Conservation (phyloP, 2,329 filamentous ascomycete species). For the Penicillium sp. region DNA sequence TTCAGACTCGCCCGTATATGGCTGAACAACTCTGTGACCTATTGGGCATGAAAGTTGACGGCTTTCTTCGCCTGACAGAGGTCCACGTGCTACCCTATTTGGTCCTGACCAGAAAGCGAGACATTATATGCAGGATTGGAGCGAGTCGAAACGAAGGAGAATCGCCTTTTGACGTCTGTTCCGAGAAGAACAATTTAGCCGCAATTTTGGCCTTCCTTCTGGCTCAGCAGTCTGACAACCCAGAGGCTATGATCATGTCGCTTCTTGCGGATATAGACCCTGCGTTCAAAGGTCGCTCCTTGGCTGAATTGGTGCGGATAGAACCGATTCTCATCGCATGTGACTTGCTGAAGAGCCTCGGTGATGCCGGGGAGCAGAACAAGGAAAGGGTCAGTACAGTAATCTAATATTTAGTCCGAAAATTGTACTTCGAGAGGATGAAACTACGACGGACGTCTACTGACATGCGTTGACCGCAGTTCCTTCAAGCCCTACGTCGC, state of each 20-base stretch:
- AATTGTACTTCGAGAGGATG: not conserved
- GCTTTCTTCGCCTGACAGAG: conserved; percentile 76
- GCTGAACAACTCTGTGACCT: conserved; percentile 78
- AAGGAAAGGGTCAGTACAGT: conserved; percentile 56
- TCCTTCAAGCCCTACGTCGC: conserved; percentile 54
- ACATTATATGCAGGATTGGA: conserved; percentile 79
- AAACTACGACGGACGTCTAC: not conserved
- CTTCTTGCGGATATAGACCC: conserved; percentile 69
- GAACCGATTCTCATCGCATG: conserved; percentile 76
- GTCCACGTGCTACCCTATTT: conserved; percentile 82
- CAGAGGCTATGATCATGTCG: conserved; percentile 68
- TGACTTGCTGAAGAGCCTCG: conserved; percentile 78
- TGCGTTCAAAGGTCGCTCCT: conserved; percentile 66
- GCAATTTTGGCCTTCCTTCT: conserved; percentile 61
- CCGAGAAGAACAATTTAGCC: conserved; percentile 60
- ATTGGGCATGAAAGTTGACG: conserved; percentile 71
- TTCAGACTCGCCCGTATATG: conserved; percentile 78
- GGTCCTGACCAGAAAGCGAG: conserved; percentile 73
- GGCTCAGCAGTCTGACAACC: conserved; percentile 62
- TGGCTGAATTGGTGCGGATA: conserved; percentile 69
- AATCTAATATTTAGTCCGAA: not conserved
- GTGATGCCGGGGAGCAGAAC: conserved; percentile 61
- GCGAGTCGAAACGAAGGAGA: conserved; percentile 60
- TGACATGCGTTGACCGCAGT: conserved; percentile 23
- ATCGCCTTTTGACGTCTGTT: conserved; percentile 62